phyloP scores from a whole-genome alignment of 306 rosid species.

The Glycyrrhiza uralensis region DNA sequence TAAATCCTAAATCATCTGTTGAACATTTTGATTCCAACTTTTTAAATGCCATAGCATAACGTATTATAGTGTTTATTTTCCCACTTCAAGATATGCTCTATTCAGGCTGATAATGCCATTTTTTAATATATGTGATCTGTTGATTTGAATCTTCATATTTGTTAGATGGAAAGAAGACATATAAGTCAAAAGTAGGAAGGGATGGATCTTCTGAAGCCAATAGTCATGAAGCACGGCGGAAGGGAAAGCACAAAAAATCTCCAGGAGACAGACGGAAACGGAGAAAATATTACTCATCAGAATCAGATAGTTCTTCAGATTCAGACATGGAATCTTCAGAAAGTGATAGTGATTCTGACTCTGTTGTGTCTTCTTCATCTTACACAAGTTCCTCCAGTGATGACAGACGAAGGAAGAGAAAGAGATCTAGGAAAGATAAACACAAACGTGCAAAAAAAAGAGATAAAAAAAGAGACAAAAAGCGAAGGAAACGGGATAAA shows the following conservation, averaged over 20 bases:
- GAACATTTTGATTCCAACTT: background rate
- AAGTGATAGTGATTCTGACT: conserved; percentile 78
- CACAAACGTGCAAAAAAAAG: conserved; percentile 58
- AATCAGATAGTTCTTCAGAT: conserved; percentile 77
- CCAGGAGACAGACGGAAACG: conserved; percentile 65
- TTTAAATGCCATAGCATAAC: background rate
- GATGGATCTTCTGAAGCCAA: conserved; percentile 59
- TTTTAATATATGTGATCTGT: background rate
- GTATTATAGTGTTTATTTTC: background rate
- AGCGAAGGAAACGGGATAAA: conserved; percentile 56
- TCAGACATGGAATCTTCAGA: conserved; percentile 72
- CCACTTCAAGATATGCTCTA: background rate
- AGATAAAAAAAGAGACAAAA: conserved; percentile 66
- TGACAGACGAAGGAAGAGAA: conserved; percentile 75
- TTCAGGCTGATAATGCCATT: background rate
- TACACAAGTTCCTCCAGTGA: conserved; percentile 72
- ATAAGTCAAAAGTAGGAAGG: conserved; percentile 42
- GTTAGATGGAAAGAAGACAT: conserved; percentile 62
- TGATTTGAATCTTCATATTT: conserved; percentile 4
- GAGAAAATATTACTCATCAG: conserved; percentile 63
- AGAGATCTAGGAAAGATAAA: conserved; percentile 71
- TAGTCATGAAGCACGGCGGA: conserved; percentile 55
- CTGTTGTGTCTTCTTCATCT: conserved; percentile 67
- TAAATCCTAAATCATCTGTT: background rate
- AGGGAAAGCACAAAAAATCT: conserved; percentile 67